Base-by-base conservation (phyloP, 2,329 filamentous ascomycete genomes). In the Clonostachys solani region DNA sequence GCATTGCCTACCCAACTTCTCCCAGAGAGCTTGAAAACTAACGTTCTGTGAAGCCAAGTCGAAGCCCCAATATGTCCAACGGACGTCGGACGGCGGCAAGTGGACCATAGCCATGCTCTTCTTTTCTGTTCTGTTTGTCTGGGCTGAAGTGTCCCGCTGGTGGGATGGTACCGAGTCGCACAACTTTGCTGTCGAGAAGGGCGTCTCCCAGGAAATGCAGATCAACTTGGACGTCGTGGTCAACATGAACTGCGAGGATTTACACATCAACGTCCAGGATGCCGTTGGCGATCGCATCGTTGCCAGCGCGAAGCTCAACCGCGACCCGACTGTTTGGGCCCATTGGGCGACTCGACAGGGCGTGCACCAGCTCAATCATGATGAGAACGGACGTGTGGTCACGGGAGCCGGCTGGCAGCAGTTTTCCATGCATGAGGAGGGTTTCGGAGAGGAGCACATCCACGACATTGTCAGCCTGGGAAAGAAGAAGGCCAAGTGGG, bases 261-360 rank as follows among this genome's bases (percentile, higher is more conserved):
- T 99, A n/a, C 89, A 96, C 70, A 76, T 99, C 67, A 97, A 99
- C 69, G 92, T 99, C 44, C 94, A 97, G 72, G 94, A 99, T 66
- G 92, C 92, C 3, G 83, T 90, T 0, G 92, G 94, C 45, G 94
- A 99, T 66, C 84, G 89, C 52, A 95, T 97, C 58, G 77, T 95
- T 33, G 94, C 94, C 4, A 88, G 81, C 5, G 76, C 85, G 36
- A 74, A 85, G 52, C 75, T 99, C 51, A 76, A 80, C 53, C 84
- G 82, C 59, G 90, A 96, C 58, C 71, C 80, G 15, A 97, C 94
- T 8, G 80, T 72, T 52, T 99, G 92, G 90, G 62, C 65, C 18
- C 83, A 92, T 55, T 97, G 92, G 92, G 82, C 84, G 52, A 81
- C 89, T 59, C 74, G 74, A 57, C 81, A 83, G 61, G 86, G 85